phyloP scores from a whole-genome alignment of 345 rosid species.

The Corchorus capsularis region DNA sequence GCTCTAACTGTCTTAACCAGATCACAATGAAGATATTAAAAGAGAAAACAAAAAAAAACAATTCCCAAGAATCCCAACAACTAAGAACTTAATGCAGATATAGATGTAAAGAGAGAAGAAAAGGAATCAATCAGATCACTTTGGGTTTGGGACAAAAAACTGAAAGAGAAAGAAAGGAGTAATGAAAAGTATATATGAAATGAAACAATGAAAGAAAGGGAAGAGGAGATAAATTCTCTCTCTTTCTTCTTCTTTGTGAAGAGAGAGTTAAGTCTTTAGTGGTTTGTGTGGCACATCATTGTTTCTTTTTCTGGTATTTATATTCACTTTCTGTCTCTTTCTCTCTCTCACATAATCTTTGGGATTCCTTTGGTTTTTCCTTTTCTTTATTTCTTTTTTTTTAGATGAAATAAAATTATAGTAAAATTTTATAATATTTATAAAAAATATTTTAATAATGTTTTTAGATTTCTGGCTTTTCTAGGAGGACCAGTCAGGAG shows the following conservation, averaged over 20 bases:
- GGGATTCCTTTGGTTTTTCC: slow-evolving; percentile 8
- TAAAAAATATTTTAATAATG: background rate
- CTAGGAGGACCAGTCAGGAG: background rate
- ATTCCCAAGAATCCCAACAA: slow-evolving; percentile 10
- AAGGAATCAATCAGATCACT: slow-evolving; percentile 16
- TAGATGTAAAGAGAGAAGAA: background rate
- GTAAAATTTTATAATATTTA: too few species aligned
- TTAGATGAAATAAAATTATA: too few species aligned
- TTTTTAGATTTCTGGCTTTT: background rate
- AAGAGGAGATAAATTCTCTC: background rate
- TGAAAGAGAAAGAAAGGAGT: background rate
- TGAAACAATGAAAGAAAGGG: slow-evolving; percentile 9
- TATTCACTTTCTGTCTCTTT: slow-evolving; percentile 16
- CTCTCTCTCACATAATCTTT: slow-evolving; percentile 12
- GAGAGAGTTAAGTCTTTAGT: slow-evolving; percentile 2
- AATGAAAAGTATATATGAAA: background rate
- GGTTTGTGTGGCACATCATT: slow-evolving; percentile 23
- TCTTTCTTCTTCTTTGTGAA: background rate
- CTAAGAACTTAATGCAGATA: slow-evolving; percentile 6
- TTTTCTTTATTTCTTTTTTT: background rate
- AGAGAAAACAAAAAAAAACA: background rate
- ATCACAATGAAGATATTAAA: background rate
- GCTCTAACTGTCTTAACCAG: slow-evolving; percentile 8
- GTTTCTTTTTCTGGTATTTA: slow-evolving; percentile 23
- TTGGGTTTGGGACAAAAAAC: background rate